Conservation (phyloP, 2,329 filamentous ascomycete species). For the Teratosphaeria zuluensis region DNA sequence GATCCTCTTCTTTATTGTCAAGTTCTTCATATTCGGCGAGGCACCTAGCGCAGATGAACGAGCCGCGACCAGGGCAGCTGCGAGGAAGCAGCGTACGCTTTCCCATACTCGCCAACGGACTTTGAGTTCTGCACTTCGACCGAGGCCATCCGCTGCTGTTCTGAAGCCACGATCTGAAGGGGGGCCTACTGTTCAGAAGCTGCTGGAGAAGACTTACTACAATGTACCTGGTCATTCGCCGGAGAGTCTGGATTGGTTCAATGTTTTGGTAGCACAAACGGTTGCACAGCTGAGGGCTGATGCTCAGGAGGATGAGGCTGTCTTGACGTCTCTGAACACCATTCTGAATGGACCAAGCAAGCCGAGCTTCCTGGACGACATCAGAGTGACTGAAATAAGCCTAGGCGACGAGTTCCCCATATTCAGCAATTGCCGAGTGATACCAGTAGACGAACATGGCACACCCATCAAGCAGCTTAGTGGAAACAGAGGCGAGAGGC, state of each 20-base stretch:
- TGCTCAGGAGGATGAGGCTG: slow-evolving; percentile 82
- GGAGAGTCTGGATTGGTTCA: slow-evolving; percentile 97
- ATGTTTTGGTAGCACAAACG: slow-evolving; percentile 90
- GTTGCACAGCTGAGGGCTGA: slow-evolving; percentile 92
- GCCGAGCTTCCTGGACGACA: slow-evolving; percentile 87
- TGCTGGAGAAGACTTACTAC: slow-evolving; percentile 95
- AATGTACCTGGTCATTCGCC: slow-evolving; percentile 92
- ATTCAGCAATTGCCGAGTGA: slow-evolving; percentile 94
- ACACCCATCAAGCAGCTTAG: slow-evolving; percentile 37
- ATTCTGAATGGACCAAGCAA: slow-evolving; percentile 76
- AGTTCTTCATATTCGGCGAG: slow-evolving; percentile 99
- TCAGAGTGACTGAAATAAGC: slow-evolving; percentile 85
- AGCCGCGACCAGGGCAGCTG: slow-evolving; percentile 63
- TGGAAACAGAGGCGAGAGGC: slow-evolving; percentile 51
- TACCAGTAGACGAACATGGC: slow-evolving; percentile 77
- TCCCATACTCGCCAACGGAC: slow-evolving; percentile 49
- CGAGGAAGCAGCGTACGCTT: slow-evolving; percentile 62
- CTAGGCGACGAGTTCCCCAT: slow-evolving; percentile 97
- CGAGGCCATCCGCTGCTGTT: slow-evolving; percentile 20
- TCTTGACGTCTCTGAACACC: slow-evolving; percentile 73
- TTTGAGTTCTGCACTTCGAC: slow-evolving; percentile 23
- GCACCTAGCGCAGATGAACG: slow-evolving; percentile 74
- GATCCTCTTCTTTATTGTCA: slow-evolving; percentile 89
- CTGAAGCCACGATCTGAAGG: slow-evolving; percentile 21
- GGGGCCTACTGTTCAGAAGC: slow-evolving; percentile 75